Base-by-base conservation (phyloP, 179 eudicot genomes). In the Drosera spatulata region DNA sequence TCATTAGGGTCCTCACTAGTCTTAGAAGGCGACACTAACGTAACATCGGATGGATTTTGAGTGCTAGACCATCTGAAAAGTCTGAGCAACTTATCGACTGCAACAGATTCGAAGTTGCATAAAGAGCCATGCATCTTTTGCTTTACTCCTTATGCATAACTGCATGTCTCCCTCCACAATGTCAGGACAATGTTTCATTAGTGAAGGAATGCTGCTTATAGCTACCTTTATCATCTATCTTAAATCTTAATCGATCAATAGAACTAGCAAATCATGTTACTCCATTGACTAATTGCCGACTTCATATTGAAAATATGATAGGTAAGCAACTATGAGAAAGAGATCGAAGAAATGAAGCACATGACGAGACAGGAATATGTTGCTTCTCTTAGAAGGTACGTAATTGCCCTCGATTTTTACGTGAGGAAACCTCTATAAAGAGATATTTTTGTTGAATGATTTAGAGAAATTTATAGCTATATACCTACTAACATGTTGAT, bases 361-460 rank as follows among this genome's bases (percentile, higher is more conserved):
- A 88, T 84, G 91, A 91, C 98, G 0, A 82, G 98, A 64, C 98
- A 91, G 67, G 98, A 91, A 62, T 88, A 78, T 46, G 86, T 91
- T 10, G 98, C 98, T 55, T 85, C 96, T 33, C 79, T 91, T 66
- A 61, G 98, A 71, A 85, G 98, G 98, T 88, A 73, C 11, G 7
- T 14, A 22, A 1, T 14, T 7, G 14, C 5, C 59, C 39, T 2
- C 12, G 1, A 9, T 9, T 53, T 38, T 38, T 44, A 9, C 2
- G 55, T 9, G 55, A 9, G 55, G 0, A 9, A 5, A 14, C n/a
- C 10, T 10, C 13, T 11, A 6, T 51, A 0, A 51, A 51, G 13
- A 11, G 10, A 1, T 2, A 11, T 9, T 15, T 10, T 1, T 12
- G 13, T 14, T 2, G 13, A 5, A 0, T 41, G 50, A 45, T 60